These are phyloP conservation scores for Ophiocordyceps robertsii DNA, from an alignment of 2,329 filamentous ascomycete genomes.

Conservation along the genomic window DNA sequence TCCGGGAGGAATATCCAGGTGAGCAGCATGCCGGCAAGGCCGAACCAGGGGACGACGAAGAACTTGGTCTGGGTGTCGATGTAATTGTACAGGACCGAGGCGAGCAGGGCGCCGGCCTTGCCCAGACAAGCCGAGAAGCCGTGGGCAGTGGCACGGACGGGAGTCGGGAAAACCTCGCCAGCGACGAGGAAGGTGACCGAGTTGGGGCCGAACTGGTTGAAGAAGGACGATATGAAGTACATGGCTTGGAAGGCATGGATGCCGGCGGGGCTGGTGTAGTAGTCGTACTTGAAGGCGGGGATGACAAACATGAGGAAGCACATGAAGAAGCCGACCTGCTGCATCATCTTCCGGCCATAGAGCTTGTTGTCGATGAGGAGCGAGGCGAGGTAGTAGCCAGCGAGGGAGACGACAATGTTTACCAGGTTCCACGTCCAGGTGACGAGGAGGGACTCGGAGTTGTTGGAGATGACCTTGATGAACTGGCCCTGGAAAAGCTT, in stretches of 20 bases:
- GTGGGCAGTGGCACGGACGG: slow-evolving; percentile 84
- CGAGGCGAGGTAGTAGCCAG: slow-evolving; percentile 81
- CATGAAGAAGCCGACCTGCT: slow-evolving; percentile 84
- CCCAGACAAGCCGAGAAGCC: slow-evolving; percentile 87
- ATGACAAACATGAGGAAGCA: slow-evolving; percentile 90
- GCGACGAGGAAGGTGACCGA: slow-evolving; percentile 92
- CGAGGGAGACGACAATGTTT: slow-evolving; percentile 77
- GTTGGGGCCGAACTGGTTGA: slow-evolving; percentile 98
- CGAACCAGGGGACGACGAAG: slow-evolving; percentile 91
- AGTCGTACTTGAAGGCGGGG: slow-evolving; percentile 75
- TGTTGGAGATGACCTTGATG: slow-evolving; percentile 65
- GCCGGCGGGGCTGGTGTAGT: slow-evolving; percentile 59
- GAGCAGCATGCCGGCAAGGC: slow-evolving; percentile 70
- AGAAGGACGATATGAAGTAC: slow-evolving; percentile 97
- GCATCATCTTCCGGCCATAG: slow-evolving; percentile 93
- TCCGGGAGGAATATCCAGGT: slow-evolving; percentile 86
- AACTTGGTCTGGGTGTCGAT: slow-evolving; percentile 77
- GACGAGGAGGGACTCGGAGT: slow-evolving; percentile 61
- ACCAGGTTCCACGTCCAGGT: slow-evolving; percentile 87
- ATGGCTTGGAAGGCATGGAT: slow-evolving; percentile 92
- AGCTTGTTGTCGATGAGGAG: slow-evolving; percentile 92
- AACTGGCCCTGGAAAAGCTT: slow-evolving; percentile 93
- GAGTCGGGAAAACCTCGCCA: slow-evolving; percentile 91
- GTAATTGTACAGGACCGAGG: slow-evolving; percentile 89
- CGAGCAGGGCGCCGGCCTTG: slow-evolving; percentile 77